Percentiles rank a stretch among this genome's conserved stretches.
Conservation (phyloP, 1,284 basidiomycete species). For the Inonotus hispidus region DNA sequence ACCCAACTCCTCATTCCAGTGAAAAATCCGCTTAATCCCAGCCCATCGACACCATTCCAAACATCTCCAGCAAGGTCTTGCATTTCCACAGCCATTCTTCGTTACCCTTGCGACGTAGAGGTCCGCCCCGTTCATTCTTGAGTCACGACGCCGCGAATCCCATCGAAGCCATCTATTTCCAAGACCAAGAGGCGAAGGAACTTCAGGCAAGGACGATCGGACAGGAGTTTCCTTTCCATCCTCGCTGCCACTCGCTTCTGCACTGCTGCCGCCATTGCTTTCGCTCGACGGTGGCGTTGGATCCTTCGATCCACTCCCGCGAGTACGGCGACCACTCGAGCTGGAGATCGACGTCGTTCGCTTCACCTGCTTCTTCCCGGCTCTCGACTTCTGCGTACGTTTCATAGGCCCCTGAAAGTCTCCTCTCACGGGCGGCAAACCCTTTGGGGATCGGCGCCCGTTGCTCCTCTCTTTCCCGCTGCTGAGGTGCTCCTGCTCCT, state of each 20-base stretch:
- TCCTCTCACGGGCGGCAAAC: conserved; percentile 21
- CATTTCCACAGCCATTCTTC: conserved; percentile 42
- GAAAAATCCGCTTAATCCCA: conserved; percentile 51
- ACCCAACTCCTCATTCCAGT: conserved; percentile 41
- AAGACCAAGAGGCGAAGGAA: background rate
- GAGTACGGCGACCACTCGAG: background rate
- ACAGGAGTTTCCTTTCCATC: conserved; percentile 12
- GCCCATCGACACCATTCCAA: conserved; percentile 54
- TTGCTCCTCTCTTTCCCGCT: conserved; percentile 18
- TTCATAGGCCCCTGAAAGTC: conserved; percentile 23
- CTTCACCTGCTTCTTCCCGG: conserved; percentile 15
- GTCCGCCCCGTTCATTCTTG: conserved; percentile 47
- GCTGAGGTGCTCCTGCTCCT: conserved; percentile 21
- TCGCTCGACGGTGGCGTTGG: conserved; percentile 8
- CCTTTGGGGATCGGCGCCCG: conserved; percentile 22
- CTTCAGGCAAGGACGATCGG: conserved; percentile 14
- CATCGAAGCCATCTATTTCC: conserved; percentile 28
- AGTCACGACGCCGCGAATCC: conserved; percentile 35
- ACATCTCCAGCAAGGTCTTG: conserved; percentile 50
- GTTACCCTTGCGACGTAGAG: conserved; percentile 50
- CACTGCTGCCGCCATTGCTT: conserved; percentile 18
- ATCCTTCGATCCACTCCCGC: conserved; percentile 8
- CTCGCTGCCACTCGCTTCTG: conserved; percentile 15
- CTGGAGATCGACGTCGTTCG: conserved; percentile 1
- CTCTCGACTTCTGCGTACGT: conserved; percentile 16